Percentiles rank a stretch among this genome's conserved stretches.
Conservation (phyloP, 2,329 filamentous ascomycete species). For the Kalaharituber pfeilii region DNA sequence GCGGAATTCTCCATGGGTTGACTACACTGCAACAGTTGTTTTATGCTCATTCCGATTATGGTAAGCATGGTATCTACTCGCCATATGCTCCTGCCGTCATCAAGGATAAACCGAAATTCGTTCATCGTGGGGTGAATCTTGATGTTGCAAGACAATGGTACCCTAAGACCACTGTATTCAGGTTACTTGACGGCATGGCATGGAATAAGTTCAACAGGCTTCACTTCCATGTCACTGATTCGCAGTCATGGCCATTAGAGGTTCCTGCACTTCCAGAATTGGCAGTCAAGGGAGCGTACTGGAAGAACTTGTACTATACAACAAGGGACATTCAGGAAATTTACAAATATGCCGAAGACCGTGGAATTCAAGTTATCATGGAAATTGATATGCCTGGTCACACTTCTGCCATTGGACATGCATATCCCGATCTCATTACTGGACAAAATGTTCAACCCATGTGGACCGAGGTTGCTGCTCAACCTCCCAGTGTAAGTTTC, state of each 20-base stretch:
- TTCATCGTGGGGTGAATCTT: conserved; percentile 62
- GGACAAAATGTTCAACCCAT: conserved; percentile 40
- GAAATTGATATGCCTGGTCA: conserved; percentile 74
- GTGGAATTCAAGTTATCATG: conserved; percentile 53
- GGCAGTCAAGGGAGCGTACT: conserved; percentile 56
- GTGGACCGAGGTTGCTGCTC: conserved; percentile 37
- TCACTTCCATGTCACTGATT: conserved; percentile 66
- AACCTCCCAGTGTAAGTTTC: conserved; percentile 35
- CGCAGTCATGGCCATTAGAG: conserved; percentile 71
- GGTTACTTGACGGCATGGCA: conserved; percentile 56
- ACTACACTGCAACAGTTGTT: conserved; percentile 68
- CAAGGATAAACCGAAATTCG: conserved; percentile 54
- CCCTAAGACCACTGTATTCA: conserved; percentile 47
- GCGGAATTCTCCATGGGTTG: conserved; percentile 54
- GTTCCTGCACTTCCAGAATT: conserved; percentile 58
- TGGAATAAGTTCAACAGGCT: conserved; percentile 73
- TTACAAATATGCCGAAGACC: conserved; percentile 50
- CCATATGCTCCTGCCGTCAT: conserved; percentile 52
- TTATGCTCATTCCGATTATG: conserved; percentile 48
- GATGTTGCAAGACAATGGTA: conserved; percentile 62
- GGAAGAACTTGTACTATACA: conserved; percentile 47
- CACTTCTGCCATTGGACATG: conserved; percentile 47
- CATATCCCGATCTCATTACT: conserved; percentile 54
- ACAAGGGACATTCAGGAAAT: conserved; percentile 46
- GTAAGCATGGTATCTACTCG: conserved; percentile 44